Base-by-base conservation (phyloP, 768 basidiomycete species). In the Mycena metata region DNA sequence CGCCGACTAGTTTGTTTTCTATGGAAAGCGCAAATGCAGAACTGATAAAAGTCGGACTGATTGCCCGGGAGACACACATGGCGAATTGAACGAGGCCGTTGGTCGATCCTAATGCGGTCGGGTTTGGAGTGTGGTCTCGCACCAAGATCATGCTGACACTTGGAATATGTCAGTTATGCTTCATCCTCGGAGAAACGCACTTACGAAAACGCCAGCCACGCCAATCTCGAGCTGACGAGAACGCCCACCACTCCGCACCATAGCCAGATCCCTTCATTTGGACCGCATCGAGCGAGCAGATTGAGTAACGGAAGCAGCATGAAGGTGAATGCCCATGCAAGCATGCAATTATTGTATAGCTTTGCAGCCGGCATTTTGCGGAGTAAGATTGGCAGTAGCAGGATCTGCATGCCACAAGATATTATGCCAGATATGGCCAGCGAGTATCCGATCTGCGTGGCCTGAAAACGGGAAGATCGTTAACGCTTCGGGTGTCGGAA, bases 21-120 rank as follows among this genome's bases (percentile, higher is more conserved):
- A 36, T 21, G 16, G 58, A 60, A 6, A 60, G 46, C 17, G 58
- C 58, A 49, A 60, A 60, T 16, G 13, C 2, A 9, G 46, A 60
- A 45, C 62, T 62, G 50, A 85, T 83, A 57, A 89, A 76, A 51
- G 87, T 83, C 2, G 90, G 89, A 50, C 85, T 83, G 57, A 90
- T 75, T 0, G 88, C 82, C 42, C 90, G 84, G 35, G 89, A 79
- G 35, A 84, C 76, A 73, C 87, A 88, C 81, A 89, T 89, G n/a
- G 81, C 80, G 66, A 88, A 85, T 69, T 89, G 87, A 13, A 88
- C 81, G 47, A 90, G 85, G 76, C 30, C 30, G 30, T 30, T 30
- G 30, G 30, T 30, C 30, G 30, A 30, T 30, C 30, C 30, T 30
- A 30, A 30, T 30, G 30, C 30, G 30, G 30, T 30, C 30, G 30